phyloP scores from a whole-genome alignment of 2,329 filamentous ascomycete genomes.

The Phyllosticta citriasiana region DNA sequence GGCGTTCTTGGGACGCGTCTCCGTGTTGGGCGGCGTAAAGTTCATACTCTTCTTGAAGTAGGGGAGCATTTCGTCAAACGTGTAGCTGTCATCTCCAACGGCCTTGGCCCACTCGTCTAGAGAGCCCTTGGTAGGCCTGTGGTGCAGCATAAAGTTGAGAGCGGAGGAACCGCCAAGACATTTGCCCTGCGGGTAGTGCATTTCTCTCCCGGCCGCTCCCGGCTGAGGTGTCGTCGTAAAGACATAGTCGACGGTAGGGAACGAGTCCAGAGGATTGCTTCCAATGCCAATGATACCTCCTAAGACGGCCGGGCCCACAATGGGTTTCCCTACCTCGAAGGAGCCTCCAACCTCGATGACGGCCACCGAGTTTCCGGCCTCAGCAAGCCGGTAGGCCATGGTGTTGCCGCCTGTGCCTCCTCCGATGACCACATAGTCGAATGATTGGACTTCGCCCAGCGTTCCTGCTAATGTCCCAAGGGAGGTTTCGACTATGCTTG shows the following conservation, averaged over 20 bases:
- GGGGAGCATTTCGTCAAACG: constrained; percentile 16
- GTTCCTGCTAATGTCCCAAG: not conserved
- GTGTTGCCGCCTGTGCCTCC: constrained; percentile 19
- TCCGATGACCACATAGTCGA: constrained; percentile 16
- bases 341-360: constrained; percentile 22
- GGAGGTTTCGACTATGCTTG: not conserved
- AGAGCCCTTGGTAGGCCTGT: constrained; percentile 13
- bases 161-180: constrained; percentile 22
- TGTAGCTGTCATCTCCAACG: constrained; percentile 19
- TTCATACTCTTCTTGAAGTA: constrained; percentile 20
- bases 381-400: constrained; percentile 16
- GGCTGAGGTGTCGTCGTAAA: constrained; percentile 21
- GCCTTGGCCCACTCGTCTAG: constrained; percentile 18
- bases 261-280: constrained; percentile 15
- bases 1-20: constrained; percentile 17
- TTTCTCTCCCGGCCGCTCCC: constrained; percentile 11
- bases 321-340: constrained; percentile 23
- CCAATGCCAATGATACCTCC: constrained; percentile 17
- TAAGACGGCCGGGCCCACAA: constrained; percentile 14
- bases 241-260: constrained; percentile 21
- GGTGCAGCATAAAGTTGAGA: constrained; percentile 19
- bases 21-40: constrained; percentile 18
- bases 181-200: constrained; percentile 23
- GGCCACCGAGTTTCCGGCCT: constrained; percentile 16
- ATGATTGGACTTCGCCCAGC: not conserved